Evolutionary conservation across 2,329 filamentous ascomycete species (phyloP).

Genomic region (Ustilaginoidea virens): DNA sequence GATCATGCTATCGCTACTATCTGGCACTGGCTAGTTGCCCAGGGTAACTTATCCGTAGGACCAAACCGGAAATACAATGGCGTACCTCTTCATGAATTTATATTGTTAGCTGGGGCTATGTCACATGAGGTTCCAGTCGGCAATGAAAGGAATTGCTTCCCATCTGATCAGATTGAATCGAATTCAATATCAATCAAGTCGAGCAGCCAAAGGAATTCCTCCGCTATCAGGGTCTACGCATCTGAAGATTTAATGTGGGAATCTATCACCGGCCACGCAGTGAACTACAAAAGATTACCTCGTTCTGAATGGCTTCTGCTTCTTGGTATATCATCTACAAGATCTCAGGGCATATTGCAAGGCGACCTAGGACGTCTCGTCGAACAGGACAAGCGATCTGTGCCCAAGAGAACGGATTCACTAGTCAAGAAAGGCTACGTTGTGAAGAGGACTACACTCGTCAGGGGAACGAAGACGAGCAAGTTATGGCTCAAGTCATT

Average conservation of each 20-base stretch:
- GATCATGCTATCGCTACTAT: constrained; percentile 16
- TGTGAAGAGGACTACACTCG: constrained; percentile 42
- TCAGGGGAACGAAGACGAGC: constrained; percentile 44
- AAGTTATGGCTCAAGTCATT: constrained; percentile 45
- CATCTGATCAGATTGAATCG: not conserved
- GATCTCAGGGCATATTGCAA: constrained; percentile 41
- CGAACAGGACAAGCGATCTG: constrained; percentile 46
- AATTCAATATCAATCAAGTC: not conserved
- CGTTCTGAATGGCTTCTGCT: constrained; percentile 43
- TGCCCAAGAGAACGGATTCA: constrained; percentile 44
- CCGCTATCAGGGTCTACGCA: constrained; percentile 23
- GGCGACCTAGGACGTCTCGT: constrained; percentile 41
- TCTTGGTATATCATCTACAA: constrained; percentile 39
- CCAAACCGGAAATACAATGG: constrained; percentile 15
- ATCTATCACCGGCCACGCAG: constrained; percentile 40
- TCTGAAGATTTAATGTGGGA: constrained; percentile 44
- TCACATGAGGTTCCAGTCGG: not conserved
- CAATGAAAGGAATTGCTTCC: not conserved
- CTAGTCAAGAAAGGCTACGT: constrained; percentile 46
- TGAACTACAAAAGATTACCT: constrained; percentile 42
- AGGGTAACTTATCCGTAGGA: constrained; percentile 21
- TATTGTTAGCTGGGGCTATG: constrained; percentile 10
- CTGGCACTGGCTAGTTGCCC: constrained; percentile 20
- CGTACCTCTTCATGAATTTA: constrained; percentile 22
- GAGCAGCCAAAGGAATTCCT: not conserved